These are phyloP conservation scores for Candida palmyrensis DNA, from an alignment of 805 yeast genomes.

Conservation along the genomic window DNA sequence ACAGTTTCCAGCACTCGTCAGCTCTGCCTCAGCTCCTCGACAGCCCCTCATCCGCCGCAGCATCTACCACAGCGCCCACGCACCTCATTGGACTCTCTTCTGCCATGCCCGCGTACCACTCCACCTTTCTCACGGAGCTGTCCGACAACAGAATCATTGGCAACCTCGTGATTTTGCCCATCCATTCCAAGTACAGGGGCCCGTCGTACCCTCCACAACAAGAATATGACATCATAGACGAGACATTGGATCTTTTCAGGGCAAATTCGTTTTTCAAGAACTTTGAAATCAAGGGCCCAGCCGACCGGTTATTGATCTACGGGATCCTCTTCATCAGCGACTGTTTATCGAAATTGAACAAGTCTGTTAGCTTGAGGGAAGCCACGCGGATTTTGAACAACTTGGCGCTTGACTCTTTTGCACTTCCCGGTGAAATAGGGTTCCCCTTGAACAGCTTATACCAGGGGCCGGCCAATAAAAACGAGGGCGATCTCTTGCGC, in stretches of 20 bases:
- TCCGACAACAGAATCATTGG: conserved; percentile 62
- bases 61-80: too few relatives aligned
- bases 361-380: conserved; percentile 47
- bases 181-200: conserved; percentile 80
- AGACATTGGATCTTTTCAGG: conserved; percentile 82
- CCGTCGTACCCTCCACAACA: conserved; percentile 78
- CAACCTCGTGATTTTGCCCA: conserved; percentile 79
- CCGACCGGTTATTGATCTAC: conserved; percentile 88
- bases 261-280: conserved; percentile 96
- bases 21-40: too few relatives aligned
- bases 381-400: conserved; percentile 72
- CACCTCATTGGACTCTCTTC: too few relatives aligned
- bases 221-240: conserved; percentile 87
- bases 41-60: too few relatives aligned
- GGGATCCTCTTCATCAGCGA: conserved; percentile 89
- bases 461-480: conserved; percentile 66
- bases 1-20: too few relatives aligned
- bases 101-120: conserved; percentile 69
- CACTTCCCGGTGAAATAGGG: conserved; percentile 92
- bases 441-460: conserved; percentile 86
- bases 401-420: conserved; percentile 79
- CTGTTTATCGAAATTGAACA: conserved; percentile 61
- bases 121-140: conserved; percentile 67
- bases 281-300: conserved; percentile 93
- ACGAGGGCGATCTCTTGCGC: conserved; percentile 75